These are phyloP conservation scores for Nigrograna mackinnonii DNA, from an alignment of 2,329 filamentous ascomycete species.

Conservation along the genomic window DNA sequence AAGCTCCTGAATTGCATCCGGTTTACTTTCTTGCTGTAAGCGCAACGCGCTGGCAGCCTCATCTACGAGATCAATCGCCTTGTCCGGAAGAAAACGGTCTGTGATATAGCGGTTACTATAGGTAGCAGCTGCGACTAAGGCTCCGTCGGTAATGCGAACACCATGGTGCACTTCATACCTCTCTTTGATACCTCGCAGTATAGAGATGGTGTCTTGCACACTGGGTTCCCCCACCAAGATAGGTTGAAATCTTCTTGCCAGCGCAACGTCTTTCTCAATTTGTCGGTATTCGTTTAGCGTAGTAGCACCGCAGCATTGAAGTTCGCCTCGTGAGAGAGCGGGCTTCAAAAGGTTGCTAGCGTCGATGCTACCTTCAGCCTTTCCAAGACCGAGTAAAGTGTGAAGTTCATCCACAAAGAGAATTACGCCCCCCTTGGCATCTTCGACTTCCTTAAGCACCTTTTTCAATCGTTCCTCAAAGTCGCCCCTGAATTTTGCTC, in stretches of 20 bases:
- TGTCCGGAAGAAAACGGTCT: conserved; percentile 93
- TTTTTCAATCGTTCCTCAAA: conserved; percentile 94
- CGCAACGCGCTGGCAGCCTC: conserved; percentile 90
- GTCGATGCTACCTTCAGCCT: conserved; percentile 95
- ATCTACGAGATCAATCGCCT: conserved; percentile 95
- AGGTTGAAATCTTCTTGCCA: conserved; percentile 91
- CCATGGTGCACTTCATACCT: conserved; percentile 97
- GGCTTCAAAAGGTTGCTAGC: conserved; percentile 95
- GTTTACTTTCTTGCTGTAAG: conserved; percentile 94
- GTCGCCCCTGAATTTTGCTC: conserved; percentile 92
- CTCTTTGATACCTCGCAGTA: conserved; percentile 94
- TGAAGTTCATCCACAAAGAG: conserved; percentile 96
- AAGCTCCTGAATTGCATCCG: conserved; percentile 88
- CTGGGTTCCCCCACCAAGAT: conserved; percentile 91
- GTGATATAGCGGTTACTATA: conserved; percentile 97
- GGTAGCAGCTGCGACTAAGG: conserved; percentile 87
- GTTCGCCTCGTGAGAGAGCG: conserved; percentile 85
- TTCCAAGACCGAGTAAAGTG: conserved; percentile 86
- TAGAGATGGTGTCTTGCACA: conserved; percentile 92
- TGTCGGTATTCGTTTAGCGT: conserved; percentile 88
- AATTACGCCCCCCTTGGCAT: conserved; percentile 86
- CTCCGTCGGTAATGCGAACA: conserved; percentile 89
- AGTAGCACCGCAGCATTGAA: conserved; percentile 94
- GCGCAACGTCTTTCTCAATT: conserved; percentile 94
- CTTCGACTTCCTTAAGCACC: conserved; percentile 87